Conservation (phyloP, 768 basidiomycete genomes). For the Rhodocollybia butyracea region DNA sequence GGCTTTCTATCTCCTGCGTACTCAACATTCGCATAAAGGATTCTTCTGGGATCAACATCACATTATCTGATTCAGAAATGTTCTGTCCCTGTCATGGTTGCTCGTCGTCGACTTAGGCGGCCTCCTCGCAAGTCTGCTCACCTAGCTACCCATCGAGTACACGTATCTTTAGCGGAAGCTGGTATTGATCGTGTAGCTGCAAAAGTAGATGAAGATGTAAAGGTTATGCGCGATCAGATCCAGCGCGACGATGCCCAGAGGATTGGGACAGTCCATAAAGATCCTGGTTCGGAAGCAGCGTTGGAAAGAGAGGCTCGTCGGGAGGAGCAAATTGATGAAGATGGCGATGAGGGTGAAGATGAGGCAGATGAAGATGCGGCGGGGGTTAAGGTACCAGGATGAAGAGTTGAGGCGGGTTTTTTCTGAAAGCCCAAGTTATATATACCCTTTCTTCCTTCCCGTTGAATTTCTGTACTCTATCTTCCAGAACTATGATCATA, state of each 20-base stretch:
- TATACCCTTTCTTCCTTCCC: too few relatives aligned
- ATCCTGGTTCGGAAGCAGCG: conserved; percentile 13
- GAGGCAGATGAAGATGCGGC: conserved; percentile 24
- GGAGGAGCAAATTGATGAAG: conserved; percentile 12
- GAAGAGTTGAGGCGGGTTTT: too few relatives aligned
- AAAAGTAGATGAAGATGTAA: conserved; percentile 84
- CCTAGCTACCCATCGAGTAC: conserved; percentile 74
- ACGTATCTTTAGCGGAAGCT: conserved; percentile 84
- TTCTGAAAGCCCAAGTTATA: too few relatives aligned
- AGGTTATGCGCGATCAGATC: conserved; percentile 75
- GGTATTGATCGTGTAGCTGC: conserved; percentile 81
- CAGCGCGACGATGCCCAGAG: conserved; percentile 60
- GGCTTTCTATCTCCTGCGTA: not conserved
- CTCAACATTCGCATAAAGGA: conserved; percentile 42
- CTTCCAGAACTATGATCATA: too few relatives aligned
- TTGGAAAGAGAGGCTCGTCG: conserved; percentile 10
- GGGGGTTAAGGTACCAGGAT: not conserved
- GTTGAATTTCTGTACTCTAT: too few relatives aligned
- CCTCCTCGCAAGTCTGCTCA: conserved; percentile 80
- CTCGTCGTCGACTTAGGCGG: conserved; percentile 85
- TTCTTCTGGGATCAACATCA: conserved; percentile 90
- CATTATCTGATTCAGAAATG: conserved; percentile 95
- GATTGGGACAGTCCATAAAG: conserved; percentile 19
- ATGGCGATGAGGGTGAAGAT: conserved; percentile 26
- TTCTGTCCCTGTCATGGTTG: conserved; percentile 96